These are phyloP conservation scores for Arachnomyces sp. DNA, from an alignment of 2,329 filamentous ascomycete species.

Conservation along the genomic window DNA sequence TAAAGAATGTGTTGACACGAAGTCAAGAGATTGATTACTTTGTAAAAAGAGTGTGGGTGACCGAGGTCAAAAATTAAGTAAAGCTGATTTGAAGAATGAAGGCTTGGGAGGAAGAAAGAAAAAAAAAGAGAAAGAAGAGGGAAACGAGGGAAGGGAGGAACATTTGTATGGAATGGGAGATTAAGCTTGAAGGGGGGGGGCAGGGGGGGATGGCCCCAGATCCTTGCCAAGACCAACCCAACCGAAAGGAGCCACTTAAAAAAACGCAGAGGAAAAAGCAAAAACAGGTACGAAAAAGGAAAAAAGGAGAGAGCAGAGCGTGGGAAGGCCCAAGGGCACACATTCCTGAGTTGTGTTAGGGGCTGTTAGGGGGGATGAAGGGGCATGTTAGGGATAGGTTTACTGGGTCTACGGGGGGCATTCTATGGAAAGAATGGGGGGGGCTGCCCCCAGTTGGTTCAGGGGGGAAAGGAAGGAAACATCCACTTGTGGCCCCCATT, in stretches of 20 bases:
- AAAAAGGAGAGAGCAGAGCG: too few species aligned
- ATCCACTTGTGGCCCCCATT: too few species aligned
- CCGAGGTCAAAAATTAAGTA: slow-evolving; percentile 32
- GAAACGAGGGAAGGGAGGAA: slow-evolving; percentile 8
- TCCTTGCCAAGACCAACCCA: too few species aligned
- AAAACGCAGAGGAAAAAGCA: too few species aligned
- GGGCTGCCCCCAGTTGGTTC: not conserved
- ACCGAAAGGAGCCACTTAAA: too few species aligned
- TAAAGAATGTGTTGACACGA: slow-evolving; percentile 20
- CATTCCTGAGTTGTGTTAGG: too few species aligned
- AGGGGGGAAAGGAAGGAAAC: slow-evolving; percentile 9
- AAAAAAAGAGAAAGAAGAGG: slow-evolving; percentile 18
- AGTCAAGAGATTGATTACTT: slow-evolving; percentile 24
- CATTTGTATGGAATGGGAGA: slow-evolving; percentile 16
- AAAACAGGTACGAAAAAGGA: too few species aligned
- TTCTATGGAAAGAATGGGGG: slow-evolving; percentile 1
- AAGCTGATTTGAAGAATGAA: slow-evolving; percentile 22
- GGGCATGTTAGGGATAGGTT: slow-evolving; percentile 8
- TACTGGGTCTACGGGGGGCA: too few species aligned
- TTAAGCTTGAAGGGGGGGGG: slow-evolving; percentile 14
- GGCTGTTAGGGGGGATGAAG: too few species aligned
- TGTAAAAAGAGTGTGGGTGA: slow-evolving; percentile 36
- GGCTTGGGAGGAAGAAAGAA: slow-evolving; percentile 17
- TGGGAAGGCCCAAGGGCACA: too few species aligned
- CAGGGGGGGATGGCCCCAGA: not conserved